These are phyloP conservation scores for Penicillium rolfsii DNA, from an alignment of 2,329 filamentous ascomycete species.

Conservation along the genomic window DNA sequence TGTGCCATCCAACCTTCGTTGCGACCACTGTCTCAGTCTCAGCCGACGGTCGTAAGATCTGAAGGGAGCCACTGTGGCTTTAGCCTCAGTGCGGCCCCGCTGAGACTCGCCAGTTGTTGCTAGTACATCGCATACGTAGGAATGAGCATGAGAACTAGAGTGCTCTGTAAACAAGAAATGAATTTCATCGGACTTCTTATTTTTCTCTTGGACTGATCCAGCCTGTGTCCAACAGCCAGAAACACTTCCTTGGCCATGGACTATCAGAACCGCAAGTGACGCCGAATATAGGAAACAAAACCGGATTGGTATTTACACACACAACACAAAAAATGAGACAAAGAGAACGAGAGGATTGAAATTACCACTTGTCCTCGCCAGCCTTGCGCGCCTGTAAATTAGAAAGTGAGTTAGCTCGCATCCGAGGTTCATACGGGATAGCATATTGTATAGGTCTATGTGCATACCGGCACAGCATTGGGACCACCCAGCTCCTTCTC, in stretches of 20 bases:
- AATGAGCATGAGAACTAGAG: neutral
- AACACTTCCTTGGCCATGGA: constrained; percentile 24
- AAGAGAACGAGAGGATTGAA: constrained; percentile 22
- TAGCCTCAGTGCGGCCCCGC: constrained; percentile 7
- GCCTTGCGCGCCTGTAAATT: constrained; percentile 42
- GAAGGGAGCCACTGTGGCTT: neutral
- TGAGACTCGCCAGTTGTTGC: neutral
- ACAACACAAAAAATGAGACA: constrained; percentile 29
- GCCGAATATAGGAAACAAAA: constrained; percentile 39
- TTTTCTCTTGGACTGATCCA: constrained; percentile 20
- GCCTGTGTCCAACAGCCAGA: constrained; percentile 18
- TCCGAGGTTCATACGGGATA: neutral
- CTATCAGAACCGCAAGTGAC: constrained; percentile 34
- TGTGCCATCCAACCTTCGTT: neutral
- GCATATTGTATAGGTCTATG: neutral
- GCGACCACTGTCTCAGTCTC: constrained; percentile 1
- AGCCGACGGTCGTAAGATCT: neutral
- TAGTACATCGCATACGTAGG: neutral
- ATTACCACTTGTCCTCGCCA: constrained; percentile 44
- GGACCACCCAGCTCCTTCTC: constrained; percentile 75
- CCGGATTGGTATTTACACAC: constrained; percentile 48
- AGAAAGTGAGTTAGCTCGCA: neutral
- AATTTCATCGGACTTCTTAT: constrained; percentile 16
- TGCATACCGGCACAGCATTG: constrained; percentile 67
- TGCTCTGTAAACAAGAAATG: neutral